phyloP scores from a whole-genome alignment of 441 rosid species.

The Pelargonium myrrhifolium region DNA sequence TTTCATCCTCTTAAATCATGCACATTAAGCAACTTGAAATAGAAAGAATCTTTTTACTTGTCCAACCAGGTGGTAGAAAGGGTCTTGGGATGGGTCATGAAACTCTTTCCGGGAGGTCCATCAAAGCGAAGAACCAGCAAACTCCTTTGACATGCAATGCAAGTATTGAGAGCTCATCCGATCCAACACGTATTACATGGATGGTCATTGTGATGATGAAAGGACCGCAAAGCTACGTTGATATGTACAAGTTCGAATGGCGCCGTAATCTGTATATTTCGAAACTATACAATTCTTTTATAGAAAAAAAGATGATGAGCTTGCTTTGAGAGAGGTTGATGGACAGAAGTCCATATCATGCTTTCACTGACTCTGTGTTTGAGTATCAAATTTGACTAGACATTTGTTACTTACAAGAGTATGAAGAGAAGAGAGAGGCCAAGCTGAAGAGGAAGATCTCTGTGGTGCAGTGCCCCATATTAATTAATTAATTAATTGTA shows the following conservation, averaged over 20 bases:
- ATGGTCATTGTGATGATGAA: background rate
- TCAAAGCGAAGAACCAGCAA: conserved; percentile 76
- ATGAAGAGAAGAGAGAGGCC: too few relatives aligned
- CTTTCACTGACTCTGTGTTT: too few relatives aligned
- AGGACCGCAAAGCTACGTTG: background rate
- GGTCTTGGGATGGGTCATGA: conserved; percentile 96
- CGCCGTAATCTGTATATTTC: too few relatives aligned
- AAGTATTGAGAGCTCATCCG: background rate
- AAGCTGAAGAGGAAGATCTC: too few relatives aligned
- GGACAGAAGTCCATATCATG: too few relatives aligned
- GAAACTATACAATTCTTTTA: too few relatives aligned
- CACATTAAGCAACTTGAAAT: background rate
- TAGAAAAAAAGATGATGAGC: too few relatives aligned
- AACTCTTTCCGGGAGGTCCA: conserved; percentile 90
- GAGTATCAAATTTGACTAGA: too few relatives aligned
- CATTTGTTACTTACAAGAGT: too few relatives aligned
- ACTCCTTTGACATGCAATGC: conserved; percentile 4
- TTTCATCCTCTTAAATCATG: background rate
- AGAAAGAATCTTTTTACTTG: background rate
- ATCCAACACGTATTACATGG: background rate
- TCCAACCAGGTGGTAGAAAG: conserved; percentile 80
- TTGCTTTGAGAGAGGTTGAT: too few relatives aligned
- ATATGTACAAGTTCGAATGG: background rate
- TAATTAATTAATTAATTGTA: too few relatives aligned
- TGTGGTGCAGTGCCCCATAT: too few relatives aligned